Evolutionary conservation across 805 yeast genomes (phyloP).

Genomic region (Naumovozyma dairenensis): DNA sequence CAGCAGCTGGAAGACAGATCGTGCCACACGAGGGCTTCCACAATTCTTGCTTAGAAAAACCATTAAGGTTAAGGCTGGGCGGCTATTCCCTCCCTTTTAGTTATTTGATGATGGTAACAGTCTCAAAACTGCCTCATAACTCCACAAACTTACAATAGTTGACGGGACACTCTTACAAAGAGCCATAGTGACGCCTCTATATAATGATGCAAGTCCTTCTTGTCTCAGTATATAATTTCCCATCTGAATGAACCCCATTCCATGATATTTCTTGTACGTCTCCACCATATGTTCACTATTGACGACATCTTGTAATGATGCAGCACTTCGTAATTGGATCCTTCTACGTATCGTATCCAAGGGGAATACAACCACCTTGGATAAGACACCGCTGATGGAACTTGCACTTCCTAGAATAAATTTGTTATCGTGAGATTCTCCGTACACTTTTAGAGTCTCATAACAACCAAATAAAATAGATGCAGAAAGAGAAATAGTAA

Average conservation of each 20-base stretch:
- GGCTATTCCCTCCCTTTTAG: background rate
- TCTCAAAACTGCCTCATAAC: constrained; percentile 36
- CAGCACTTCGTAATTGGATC: constrained; percentile 41
- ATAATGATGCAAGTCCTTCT: constrained; percentile 59
- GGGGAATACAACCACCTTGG: constrained; percentile 75
- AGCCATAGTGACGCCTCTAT: constrained; percentile 62
- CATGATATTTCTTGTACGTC: constrained; percentile 8
- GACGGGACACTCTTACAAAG: constrained; percentile 72
- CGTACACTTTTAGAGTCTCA: constrained; percentile 33
- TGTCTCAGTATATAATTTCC: constrained; percentile 31
- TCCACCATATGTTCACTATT: constrained; percentile 2
- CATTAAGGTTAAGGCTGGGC: too few relatives aligned
- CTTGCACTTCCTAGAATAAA: constrained; percentile 38
- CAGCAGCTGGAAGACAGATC: too few relatives aligned
- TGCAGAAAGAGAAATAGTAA: constrained; percentile 59
- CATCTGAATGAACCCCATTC: constrained; percentile 20
- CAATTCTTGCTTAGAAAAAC: too few relatives aligned
- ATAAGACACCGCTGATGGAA: constrained; percentile 60
- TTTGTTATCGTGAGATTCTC: constrained; percentile 6
- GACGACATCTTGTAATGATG: constrained; percentile 11
- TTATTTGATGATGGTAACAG: background rate
- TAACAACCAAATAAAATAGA: constrained; percentile 70
- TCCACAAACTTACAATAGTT: constrained; percentile 49
- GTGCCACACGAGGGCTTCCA: too few relatives aligned
- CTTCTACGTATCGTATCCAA: constrained; percentile 75